A percentile compares a stretch with the other conserved stretches of the same genome.
Conservation (phyloP, 202 grass and related monocot genomes). For the Digitaria exilis region DNA sequence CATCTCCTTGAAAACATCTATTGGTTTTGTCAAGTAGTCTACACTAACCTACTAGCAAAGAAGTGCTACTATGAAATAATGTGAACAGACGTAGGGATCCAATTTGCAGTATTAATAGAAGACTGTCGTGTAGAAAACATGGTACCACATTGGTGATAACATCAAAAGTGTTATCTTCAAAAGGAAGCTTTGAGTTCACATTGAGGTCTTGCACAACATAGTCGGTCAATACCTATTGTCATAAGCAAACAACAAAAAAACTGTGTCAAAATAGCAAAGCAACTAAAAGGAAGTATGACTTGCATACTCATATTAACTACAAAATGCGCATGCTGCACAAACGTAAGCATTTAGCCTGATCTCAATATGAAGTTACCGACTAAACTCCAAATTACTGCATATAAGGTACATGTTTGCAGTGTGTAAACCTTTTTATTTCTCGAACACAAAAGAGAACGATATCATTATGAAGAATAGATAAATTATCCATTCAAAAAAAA, state of each 20-base stretch:
- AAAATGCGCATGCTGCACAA: neutral
- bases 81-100: neutral
- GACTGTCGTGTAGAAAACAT: neutral
- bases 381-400: neutral
- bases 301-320: neutral
- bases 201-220: constrained; percentile 97
- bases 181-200: constrained; percentile 81
- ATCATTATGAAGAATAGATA: too few relatives aligned
- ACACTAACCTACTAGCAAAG: constrained; percentile 78
- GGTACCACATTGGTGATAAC: constrained; percentile 96
- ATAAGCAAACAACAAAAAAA: constrained; percentile 5
- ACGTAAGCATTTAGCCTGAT: neutral
- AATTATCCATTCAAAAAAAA: too few relatives aligned
- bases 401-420: neutral
- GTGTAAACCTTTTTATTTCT: neutral
- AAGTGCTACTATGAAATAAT: neutral
- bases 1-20: constrained; percentile 96
- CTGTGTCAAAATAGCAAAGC: neutral
- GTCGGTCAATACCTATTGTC: constrained; percentile 73
- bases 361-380: neutral
- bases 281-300: constrained; percentile 18
- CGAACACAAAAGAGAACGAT: too few relatives aligned
- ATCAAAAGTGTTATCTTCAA: constrained; percentile 88
- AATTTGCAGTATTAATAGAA: neutral
- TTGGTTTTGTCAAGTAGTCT: constrained; percentile 90